These are phyloP conservation scores for Amanita phalloides DNA, from an alignment of 768 basidiomycete species.

Conservation along the genomic window DNA sequence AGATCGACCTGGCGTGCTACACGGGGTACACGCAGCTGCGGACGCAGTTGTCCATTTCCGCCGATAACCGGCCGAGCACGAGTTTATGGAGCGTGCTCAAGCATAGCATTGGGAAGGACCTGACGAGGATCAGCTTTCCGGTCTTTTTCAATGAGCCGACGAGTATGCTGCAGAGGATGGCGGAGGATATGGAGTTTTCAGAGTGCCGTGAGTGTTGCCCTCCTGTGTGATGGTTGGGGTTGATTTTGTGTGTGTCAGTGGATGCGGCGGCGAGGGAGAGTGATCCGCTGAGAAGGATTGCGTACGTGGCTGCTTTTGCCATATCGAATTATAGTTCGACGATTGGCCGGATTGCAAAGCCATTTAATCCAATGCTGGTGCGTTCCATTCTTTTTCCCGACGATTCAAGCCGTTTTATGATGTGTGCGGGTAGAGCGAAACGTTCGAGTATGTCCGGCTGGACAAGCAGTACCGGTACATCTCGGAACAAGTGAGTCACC, in stretches of 20 bases:
- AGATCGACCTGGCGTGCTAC: conserved; percentile 33
- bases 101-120: conserved; percentile 90
- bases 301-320: conserved; percentile 92
- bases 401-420: not conserved
- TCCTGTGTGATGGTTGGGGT: not conserved
- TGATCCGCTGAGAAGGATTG: conserved; percentile 75
- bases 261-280: conserved; percentile 72
- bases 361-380: conserved; percentile 93
- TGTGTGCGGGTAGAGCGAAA: conserved; percentile 54
- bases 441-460: conserved; percentile 85
- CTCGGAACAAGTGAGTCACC: conserved; percentile 95
- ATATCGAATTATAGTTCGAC: conserved; percentile 98
- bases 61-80: conserved; percentile 76
- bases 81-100: conserved; percentile 95
- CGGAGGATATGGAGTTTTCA: conserved; percentile 97
- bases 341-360: conserved; percentile 93
- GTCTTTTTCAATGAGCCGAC: conserved; percentile 93
- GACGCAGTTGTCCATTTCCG: conserved; percentile 42
- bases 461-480: conserved; percentile 89
- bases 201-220: conserved; percentile 60
- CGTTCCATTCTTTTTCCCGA: conserved; percentile 15
- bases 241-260: conserved; percentile 32
- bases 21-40: conserved; percentile 61
- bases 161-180: conserved; percentile 95
- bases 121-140: conserved; percentile 92